A percentile compares a stretch with the other conserved stretches of the same genome.
Conservation (phyloP, 1,139 yeast genomes). For the Yamadazyma epiphylla region DNA sequence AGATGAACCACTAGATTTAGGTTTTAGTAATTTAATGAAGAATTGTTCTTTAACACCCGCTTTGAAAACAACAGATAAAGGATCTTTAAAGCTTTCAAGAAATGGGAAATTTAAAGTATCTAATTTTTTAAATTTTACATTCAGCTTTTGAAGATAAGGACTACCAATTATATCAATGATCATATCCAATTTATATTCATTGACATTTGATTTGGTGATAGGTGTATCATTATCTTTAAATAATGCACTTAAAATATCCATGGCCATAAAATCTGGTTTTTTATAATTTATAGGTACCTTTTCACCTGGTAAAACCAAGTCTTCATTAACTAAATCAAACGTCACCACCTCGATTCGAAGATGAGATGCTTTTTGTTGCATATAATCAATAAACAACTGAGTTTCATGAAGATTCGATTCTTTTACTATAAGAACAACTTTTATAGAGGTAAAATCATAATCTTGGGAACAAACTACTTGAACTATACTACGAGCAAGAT, state of each 20-base stretch:
- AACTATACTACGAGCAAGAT: constrained; percentile 32
- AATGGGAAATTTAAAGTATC: constrained; percentile 33
- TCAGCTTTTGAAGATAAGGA: constrained; percentile 31
- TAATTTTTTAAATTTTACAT: constrained; percentile 25
- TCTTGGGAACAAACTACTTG: constrained; percentile 27
- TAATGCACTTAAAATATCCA: constrained; percentile 35
- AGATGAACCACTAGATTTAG: constrained; percentile 28
- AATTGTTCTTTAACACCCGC: constrained; percentile 32
- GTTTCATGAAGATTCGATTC: constrained; percentile 21
- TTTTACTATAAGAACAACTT: constrained; percentile 30
- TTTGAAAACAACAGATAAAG: constrained; percentile 22
- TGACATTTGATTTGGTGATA: constrained; percentile 19
- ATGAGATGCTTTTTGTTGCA: constrained; percentile 14
- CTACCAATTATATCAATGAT: constrained; percentile 42
- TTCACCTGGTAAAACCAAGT: constrained; percentile 36
- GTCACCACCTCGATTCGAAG: constrained; percentile 22
- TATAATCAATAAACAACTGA: constrained; percentile 19
- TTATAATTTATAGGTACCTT: constrained; percentile 32
- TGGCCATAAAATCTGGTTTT: constrained; percentile 38
- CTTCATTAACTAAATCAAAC: constrained; percentile 34
- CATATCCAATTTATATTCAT: constrained; percentile 31
- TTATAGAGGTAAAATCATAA: constrained; percentile 21
- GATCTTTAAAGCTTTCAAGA: constrained; percentile 16
- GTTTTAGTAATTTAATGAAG: constrained; percentile 34
- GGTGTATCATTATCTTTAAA: constrained; percentile 19